phyloP scores from a whole-genome alignment of 2,329 filamentous ascomycete genomes.

The Fusarium sp. region DNA sequence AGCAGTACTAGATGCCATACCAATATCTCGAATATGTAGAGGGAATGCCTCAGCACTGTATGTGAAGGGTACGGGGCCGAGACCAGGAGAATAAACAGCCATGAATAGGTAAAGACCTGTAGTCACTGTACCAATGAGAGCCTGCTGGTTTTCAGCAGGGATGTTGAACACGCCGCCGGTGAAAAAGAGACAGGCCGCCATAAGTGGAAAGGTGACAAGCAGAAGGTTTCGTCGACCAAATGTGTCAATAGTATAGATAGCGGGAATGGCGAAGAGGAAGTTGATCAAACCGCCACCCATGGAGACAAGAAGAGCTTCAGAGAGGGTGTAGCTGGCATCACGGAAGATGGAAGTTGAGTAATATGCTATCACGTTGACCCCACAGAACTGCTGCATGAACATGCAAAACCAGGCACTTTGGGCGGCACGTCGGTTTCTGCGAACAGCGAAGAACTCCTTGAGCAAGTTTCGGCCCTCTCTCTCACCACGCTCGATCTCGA shows the following conservation, averaged over 20 bases:
- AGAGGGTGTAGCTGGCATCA: conserved; percentile 56
- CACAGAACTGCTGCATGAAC: conserved; percentile 55
- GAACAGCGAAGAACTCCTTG: conserved; percentile 55
- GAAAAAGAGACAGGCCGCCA: conserved; percentile 67
- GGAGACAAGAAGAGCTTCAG: conserved; percentile 63
- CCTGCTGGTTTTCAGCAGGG: neutral
- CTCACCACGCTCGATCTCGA: conserved; percentile 50
- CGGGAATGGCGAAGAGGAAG: conserved; percentile 69
- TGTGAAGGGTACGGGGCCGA: conserved; percentile 70
- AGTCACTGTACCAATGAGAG: conserved; percentile 52
- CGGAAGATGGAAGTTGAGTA: conserved; percentile 62
- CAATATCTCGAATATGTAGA: conserved; percentile 66
- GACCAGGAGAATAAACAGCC: conserved; percentile 61
- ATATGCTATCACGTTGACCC: conserved; percentile 68
- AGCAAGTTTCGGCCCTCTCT: conserved; percentile 48
- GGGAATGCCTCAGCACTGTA: conserved; percentile 71
- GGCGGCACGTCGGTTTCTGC: conserved; percentile 53
- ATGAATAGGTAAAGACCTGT: conserved; percentile 57
- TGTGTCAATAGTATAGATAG: conserved; percentile 70
- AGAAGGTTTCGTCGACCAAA: conserved; percentile 68
- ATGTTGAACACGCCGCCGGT: conserved; percentile 65
- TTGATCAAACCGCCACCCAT: conserved; percentile 70
- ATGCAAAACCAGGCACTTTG: conserved; percentile 55
- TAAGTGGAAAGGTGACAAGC: conserved; percentile 68
- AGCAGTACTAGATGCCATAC: conserved; percentile 62